A percentile compares a stretch with the other conserved stretches of the same genome.
These are phyloP conservation scores for Oropetium thomaeum DNA, from an alignment of 176 grass and related monocot genomes.

Conservation along the genomic window DNA sequence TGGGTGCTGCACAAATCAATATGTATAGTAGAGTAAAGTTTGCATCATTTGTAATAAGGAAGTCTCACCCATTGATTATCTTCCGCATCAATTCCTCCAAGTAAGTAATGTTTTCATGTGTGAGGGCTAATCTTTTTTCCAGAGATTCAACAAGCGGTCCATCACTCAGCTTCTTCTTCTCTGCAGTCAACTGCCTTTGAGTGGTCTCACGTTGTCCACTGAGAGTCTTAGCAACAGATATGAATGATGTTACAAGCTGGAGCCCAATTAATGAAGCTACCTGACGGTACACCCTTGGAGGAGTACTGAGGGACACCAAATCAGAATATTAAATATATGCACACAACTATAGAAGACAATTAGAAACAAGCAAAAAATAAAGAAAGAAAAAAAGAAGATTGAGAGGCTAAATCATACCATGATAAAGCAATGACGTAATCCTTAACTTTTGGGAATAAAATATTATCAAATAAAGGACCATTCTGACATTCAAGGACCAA, in stretches of 20 bases:
- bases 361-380: no score
- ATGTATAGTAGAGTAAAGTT: neutral
- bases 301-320: constrained; percentile 61
- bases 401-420: constrained; percentile 58
- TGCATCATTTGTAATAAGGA: constrained; percentile 4
- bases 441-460: constrained; percentile 73
- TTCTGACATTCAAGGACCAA: constrained; percentile 93
- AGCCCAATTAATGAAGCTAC: constrained; percentile 81
- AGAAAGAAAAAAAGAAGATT: neutral
- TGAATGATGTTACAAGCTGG: constrained; percentile 93
- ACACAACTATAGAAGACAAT: constrained; percentile 12
- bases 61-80: constrained; percentile 84
- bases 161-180: constrained; percentile 84
- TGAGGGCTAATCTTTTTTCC: constrained; percentile 67
- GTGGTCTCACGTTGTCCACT: constrained; percentile 88
- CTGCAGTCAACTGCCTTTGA: constrained; percentile 95
- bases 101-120: constrained; percentile 85
- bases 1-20: neutral
- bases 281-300: constrained; percentile 92
- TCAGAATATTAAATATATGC: constrained; percentile 27
- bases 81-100: constrained; percentile 90
- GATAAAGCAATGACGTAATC: constrained; percentile 84
- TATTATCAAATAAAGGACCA: constrained; percentile 81
- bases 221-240: constrained; percentile 86
- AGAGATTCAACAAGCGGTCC: constrained; percentile 88